Evolutionary conservation across 164 flowering plant genomes (phyloP).

Genomic region (Liquidambar formosana): DNA sequence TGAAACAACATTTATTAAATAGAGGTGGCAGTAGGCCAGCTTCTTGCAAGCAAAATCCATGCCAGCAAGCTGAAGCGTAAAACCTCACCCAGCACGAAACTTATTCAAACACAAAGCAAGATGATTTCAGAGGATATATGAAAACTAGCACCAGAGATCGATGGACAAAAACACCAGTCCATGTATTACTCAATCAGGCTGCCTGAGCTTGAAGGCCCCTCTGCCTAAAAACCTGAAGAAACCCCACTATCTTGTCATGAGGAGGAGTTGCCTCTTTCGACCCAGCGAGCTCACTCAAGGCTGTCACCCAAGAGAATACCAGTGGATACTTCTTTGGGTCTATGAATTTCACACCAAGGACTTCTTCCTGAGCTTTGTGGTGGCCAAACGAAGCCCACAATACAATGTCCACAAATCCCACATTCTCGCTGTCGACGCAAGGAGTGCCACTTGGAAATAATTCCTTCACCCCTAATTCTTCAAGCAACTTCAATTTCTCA

Average conservation of each 20-base stretch:
- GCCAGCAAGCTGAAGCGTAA: no score
- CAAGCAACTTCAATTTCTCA: slow-evolving; percentile 27
- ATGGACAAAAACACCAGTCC: no score
- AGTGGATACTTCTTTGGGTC: slow-evolving; percentile 26
- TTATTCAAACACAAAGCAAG: no score
- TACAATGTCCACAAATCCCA: slow-evolving; percentile 17
- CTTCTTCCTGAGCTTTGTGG: slow-evolving; percentile 20
- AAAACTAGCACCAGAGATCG: no score
- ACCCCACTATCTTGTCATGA: slow-evolving; percentile 16
- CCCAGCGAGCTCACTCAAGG: no score
- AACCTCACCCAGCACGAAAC: no score
- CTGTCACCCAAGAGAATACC: no score
- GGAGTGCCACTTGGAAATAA: slow-evolving; percentile 6
- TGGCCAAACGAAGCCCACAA: slow-evolving; percentile 5
- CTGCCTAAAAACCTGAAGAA: slow-evolving; percentile 14
- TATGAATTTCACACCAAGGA: slow-evolving; percentile 14
- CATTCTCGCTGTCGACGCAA: not conserved
- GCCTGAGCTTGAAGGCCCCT: slow-evolving; percentile 2
- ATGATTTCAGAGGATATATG: no score
- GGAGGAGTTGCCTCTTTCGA: slow-evolving; percentile 29
- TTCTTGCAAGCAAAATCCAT: no score
- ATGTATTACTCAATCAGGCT: not conserved
- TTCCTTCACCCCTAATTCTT: slow-evolving; percentile 16
- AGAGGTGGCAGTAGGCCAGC: no score
- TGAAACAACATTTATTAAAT: no score